Evolutionary conservation across 352 stramenopile species (phyloP), one percentile per base, ranked within the genome.

Genomic region (Pythium coloratum): DNA sequence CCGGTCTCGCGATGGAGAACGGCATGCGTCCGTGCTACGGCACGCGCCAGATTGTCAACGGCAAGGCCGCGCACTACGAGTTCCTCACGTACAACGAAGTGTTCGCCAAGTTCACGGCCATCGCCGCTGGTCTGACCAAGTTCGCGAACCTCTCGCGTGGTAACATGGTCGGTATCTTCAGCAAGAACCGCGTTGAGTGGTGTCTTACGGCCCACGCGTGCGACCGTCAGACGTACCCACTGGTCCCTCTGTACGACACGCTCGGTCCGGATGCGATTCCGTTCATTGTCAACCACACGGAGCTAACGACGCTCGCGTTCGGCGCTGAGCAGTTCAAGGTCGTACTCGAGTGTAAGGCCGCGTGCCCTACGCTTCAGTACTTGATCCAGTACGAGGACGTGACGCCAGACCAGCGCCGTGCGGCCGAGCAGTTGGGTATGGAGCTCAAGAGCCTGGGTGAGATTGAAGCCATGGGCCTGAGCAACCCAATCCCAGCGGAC

Each of bases 131-230:
- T 3, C 33, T 90, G 46, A 69, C 67, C 10, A 56, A 61, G 14
- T 57, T 68, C 1, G 77, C 67, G 40, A 67, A 64, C 0, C 47
- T 87, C 8, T 36, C 77, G 70, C 81, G 81, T 32, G 76, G 86
- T 57, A 76, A 80, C 47, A 70, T 72, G 24, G 74, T 92, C 9
- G 80, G 80, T 7, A 77, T 92, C 56, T 86, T 90, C 64, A 73
- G 66, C 56, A 89, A 89, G 75, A 92, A 92, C 72, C 78, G 85
- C 58, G 59, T 80, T 40, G 82, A 92, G 72, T 92, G 84, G 84
- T 80, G 72, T 53, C 62, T 92, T 4, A 71, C 73, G 8, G 64
- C 74, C 14, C 81, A 89, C 50, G 82, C 78, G 10, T 84, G 72
- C 62, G 78, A 90, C 69, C 82, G 78, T 69, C 86, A 84, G 81